Base-by-base conservation (phyloP, 2,329 filamentous ascomycete genomes). In the Diaporthe caulivora region DNA sequence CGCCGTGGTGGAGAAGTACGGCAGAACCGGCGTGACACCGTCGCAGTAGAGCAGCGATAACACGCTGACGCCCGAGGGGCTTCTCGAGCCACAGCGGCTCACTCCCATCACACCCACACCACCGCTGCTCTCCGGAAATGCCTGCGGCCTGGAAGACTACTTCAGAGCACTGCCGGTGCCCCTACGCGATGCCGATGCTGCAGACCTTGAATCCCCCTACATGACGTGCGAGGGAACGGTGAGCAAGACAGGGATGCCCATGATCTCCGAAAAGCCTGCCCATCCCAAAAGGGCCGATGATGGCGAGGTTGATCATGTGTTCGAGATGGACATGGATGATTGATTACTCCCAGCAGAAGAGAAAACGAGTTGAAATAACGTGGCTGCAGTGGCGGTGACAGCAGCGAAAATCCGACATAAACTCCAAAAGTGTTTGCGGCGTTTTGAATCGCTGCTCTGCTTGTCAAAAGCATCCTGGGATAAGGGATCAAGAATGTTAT, bases 1-100 rank as follows among this genome's bases (percentile, higher is more conserved):
- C 21, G 88, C 91, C 77, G 90, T 95, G 75, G 92, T 97, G 73
- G 90, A 92, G 82, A 89, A 92, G 78, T 89, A 85, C 77, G 86
- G 86, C 74, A 79, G 79, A 34, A 55, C 42, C 26, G 67, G 42
- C 29, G 51, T 49, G 51, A 51, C 72, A 18, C 31, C 67, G 37
- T 57, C 60, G 67, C 69, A 68, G 71, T 75, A 75, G 74, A 73
- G 71, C 71, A 72, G 71, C 51, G 74, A 47, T 42, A 21, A n/a
- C 31, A 54, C 44, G 44, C 34, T 15, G n/a, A 65, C 60, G 26
- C 42, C 42, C 29, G 60, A 65, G 42, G 42, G 60, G 24, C 42
- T 70, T 51, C 55, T 62, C 55, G 31, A 53, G 44, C 68, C 55
- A 60, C 42, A 49, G 68, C 55, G 34, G 55, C 44, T 53, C 17